Evolutionary conservation across 2,329 filamentous ascomycete genomes (phyloP).

Genomic region (Dactylellina leptospora): DNA sequence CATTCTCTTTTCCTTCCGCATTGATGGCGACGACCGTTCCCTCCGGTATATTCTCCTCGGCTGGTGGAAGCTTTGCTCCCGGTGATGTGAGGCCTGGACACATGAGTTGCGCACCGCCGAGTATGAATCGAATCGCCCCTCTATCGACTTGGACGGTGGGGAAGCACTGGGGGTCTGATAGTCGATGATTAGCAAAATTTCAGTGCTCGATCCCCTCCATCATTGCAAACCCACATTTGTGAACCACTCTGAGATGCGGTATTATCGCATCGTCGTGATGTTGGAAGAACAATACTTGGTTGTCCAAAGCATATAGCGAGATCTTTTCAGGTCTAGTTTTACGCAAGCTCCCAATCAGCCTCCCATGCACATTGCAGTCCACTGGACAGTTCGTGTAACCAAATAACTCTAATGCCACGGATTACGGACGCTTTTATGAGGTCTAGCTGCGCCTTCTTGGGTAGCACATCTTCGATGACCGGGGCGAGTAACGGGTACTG

Average conservation of each 20-base stretch:
- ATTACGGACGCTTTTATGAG: constrained; percentile 73
- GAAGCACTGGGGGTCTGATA: constrained; percentile 75
- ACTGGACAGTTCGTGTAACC: not conserved
- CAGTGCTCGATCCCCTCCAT: not conserved
- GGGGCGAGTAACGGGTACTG: constrained; percentile 86
- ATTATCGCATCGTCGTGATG: constrained; percentile 78
- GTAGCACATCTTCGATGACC: constrained; percentile 91
- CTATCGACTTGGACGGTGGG: constrained; percentile 88
- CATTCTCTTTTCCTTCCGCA: constrained; percentile 92
- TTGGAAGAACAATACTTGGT: constrained; percentile 88
- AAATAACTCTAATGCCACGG: constrained; percentile 10
- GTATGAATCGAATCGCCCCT: constrained; percentile 94
- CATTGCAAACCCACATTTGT: constrained; percentile 63
- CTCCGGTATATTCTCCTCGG: constrained; percentile 71
- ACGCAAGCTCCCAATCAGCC: constrained; percentile 5
- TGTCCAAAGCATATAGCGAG: constrained; percentile 83
- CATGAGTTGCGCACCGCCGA: constrained; percentile 94
- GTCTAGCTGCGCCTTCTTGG: constrained; percentile 91
- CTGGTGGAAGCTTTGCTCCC: constrained; percentile 77
- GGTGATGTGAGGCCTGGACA: constrained; percentile 87
- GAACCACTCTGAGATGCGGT: constrained; percentile 87
- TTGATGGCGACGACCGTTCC: constrained; percentile 87
- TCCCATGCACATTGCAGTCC: not conserved
- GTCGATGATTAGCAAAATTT: not conserved
- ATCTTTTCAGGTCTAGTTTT: constrained; percentile 76